Base-by-base conservation (phyloP, 1,139 yeast species). In the Petasospora fabianii region DNA sequence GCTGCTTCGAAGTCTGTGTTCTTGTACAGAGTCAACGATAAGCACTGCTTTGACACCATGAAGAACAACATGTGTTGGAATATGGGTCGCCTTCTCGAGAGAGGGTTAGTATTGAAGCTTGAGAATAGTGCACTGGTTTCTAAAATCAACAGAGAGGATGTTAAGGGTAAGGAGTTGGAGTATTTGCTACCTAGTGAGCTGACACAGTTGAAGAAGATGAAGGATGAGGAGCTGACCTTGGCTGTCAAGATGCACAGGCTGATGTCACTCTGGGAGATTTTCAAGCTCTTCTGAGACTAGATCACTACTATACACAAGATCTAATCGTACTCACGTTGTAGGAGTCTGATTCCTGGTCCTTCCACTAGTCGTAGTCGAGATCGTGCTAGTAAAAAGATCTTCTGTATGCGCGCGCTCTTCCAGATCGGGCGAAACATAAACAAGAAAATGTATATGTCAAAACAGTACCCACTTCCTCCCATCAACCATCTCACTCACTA, bases 1-100 rank as follows among this genome's bases (percentile, higher is more conserved):
- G 92, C 96, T 2, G 96, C 97, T 0, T 80, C 87, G 30, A 79
- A 95, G 51, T 83, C 97, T 1, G 83, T 84, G 33, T 92, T 79
- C 56, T 71, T 92, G 34, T 92, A 87, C 71, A 75, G 87, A 58
- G 84, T 81, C 51, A 78, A 77, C 39, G 71, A 75, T n/a, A 60
- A 58, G 22, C 70, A 73, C 39, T 73, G 79, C 3, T 70, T 70
- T 44, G 61, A 66, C 24, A 66, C 72, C 26, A 55, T 80, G 49
- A 65, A 69, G 36, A 79, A 80, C 42, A 74, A 74, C 41, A 55
- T 80, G 26, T 72, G 84, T 49, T 79, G 77, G 68, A 77, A 80
- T 43, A 80, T 88, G 75, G 84, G 84, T 2, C 76, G 78, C 44
- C 61, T 80, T 15, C 62, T 84, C 41, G 71, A 71, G 33, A 73